Conservation (phyloP, 2,329 filamentous ascomycete species). For the Claviceps sorghi region DNA sequence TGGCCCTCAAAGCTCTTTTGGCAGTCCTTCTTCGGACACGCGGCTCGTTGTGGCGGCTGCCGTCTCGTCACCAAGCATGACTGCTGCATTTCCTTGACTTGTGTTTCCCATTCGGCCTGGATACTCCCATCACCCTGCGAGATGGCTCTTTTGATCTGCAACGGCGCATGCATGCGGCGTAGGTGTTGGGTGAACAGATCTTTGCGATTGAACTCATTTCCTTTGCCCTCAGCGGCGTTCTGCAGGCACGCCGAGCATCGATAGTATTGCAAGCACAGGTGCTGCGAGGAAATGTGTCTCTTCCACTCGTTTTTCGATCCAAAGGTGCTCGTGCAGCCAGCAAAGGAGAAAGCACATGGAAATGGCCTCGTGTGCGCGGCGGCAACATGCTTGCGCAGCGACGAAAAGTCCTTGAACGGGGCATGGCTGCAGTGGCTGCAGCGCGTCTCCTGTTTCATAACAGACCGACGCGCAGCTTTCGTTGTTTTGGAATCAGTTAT, state of each 20-base stretch:
- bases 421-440: slow-evolving; percentile 48
- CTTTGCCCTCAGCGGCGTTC: slow-evolving; percentile 38
- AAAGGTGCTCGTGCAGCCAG: slow-evolving; percentile 72
- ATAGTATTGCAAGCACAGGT: slow-evolving; percentile 57
- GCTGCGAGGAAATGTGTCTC: slow-evolving; percentile 79
- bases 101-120: slow-evolving; percentile 47
- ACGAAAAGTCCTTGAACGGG: slow-evolving; percentile 53
- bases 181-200: slow-evolving; percentile 92
- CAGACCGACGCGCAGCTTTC: slow-evolving; percentile 30
- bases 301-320: slow-evolving; percentile 98
- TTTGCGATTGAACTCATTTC: slow-evolving; percentile 77
- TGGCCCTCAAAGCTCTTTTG: slow-evolving; percentile 53
- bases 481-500: slow-evolving; percentile 17
- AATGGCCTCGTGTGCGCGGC: slow-evolving; percentile 61
- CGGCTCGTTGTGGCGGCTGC: slow-evolving; percentile 53
- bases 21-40: slow-evolving; percentile 61
- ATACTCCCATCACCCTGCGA: slow-evolving; percentile 44
- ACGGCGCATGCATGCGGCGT: slow-evolving; percentile 78
- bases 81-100: slow-evolving; percentile 55
- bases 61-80: slow-evolving; percentile 61
- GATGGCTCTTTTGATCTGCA: slow-evolving; percentile 43
- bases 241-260: slow-evolving; percentile 47
- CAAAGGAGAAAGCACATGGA: slow-evolving; percentile 71
- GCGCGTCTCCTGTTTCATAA: slow-evolving; percentile 45
- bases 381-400: slow-evolving; percentile 51